These are phyloP conservation scores for Gossypium raimondii DNA, from an alignment of 345 rosid genomes.

Conservation along the genomic window DNA sequence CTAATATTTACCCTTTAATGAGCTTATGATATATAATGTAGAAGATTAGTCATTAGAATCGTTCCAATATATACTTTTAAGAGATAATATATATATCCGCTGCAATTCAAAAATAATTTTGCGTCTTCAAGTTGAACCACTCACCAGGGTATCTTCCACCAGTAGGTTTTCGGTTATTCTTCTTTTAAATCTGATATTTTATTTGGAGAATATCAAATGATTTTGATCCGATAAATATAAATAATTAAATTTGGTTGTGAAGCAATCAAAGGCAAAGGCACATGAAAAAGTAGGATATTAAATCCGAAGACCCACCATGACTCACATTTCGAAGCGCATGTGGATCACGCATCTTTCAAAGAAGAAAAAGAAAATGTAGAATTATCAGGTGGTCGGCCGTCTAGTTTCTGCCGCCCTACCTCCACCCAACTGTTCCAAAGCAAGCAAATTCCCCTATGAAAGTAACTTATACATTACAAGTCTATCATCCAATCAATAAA, in stretches of 20 bases:
- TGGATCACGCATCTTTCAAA: slow-evolving; percentile 27
- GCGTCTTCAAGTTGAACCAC: not conserved
- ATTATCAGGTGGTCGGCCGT: slow-evolving; percentile 36
- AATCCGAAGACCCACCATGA: not conserved
- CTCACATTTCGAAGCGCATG: slow-evolving; percentile 26
- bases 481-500: too few species aligned
- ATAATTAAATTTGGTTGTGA: too few species aligned
- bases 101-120: not conserved
- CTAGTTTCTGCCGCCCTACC: slow-evolving; percentile 10
- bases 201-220: too few species aligned
- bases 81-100: too few species aligned
- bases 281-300: not conserved
- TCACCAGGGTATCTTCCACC: too few species aligned
- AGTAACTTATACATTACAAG: too few species aligned
- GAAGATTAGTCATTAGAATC: rapidly evolving
- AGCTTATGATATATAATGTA: rapidly evolving
- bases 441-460: too few species aligned
- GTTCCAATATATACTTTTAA: too few species aligned
- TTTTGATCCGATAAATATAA: too few species aligned
- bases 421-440: slow-evolving; percentile 11
- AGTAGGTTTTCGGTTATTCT: too few species aligned
- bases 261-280: too few species aligned
- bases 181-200: too few species aligned
- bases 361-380: not conserved
- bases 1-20: rapidly evolving